Conservation (phyloP, 1,284 basidiomycete species). For the Leccinum pachyderme region DNA sequence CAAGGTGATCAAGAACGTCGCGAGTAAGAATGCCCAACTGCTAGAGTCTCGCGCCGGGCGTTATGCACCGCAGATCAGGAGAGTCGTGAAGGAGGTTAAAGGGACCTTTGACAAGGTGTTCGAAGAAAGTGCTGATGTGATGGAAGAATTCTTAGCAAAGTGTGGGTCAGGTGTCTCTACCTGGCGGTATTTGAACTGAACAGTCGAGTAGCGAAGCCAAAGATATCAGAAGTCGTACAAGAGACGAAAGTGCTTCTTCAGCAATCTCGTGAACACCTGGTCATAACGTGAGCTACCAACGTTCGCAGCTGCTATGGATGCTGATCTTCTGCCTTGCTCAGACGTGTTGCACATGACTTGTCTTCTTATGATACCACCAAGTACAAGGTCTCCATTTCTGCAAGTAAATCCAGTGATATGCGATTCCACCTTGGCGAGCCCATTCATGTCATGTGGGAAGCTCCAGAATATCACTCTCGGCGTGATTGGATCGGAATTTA, state of each 20-base stretch:
- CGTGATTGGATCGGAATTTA: slow-evolving; percentile 98
- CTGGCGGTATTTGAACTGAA: background rate
- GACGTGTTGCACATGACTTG: slow-evolving; percentile 80
- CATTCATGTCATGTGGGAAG: slow-evolving; percentile 85
- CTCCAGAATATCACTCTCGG: slow-evolving; percentile 85
- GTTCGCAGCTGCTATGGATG: background rate
- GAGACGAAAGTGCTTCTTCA: slow-evolving; percentile 92
- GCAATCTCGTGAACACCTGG: slow-evolving; percentile 84
- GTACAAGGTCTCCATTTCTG: slow-evolving; percentile 69
- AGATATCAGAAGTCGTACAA: slow-evolving; percentile 79
- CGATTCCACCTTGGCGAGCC: slow-evolving; percentile 90
- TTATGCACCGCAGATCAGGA: slow-evolving; percentile 73
- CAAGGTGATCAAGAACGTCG: slow-evolving; percentile 92
- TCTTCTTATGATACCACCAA: slow-evolving; percentile 76
- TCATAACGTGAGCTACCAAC: slow-evolving; percentile 72
- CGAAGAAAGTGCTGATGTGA: slow-evolving; percentile 84
- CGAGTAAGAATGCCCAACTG: slow-evolving; percentile 74
- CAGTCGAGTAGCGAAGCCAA: slow-evolving; percentile 43
- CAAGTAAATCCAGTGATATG: slow-evolving; percentile 46
- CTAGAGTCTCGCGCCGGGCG: slow-evolving; percentile 65
- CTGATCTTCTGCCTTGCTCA: slow-evolving; percentile 32
- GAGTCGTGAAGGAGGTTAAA: slow-evolving; percentile 86
- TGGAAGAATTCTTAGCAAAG: slow-evolving; percentile 90
- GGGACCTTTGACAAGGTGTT: slow-evolving; percentile 95
- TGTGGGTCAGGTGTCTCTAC: slow-evolving; percentile 52